Conservation (phyloP, 208 protist species). For the Trypanosoma boissoni region DNA sequence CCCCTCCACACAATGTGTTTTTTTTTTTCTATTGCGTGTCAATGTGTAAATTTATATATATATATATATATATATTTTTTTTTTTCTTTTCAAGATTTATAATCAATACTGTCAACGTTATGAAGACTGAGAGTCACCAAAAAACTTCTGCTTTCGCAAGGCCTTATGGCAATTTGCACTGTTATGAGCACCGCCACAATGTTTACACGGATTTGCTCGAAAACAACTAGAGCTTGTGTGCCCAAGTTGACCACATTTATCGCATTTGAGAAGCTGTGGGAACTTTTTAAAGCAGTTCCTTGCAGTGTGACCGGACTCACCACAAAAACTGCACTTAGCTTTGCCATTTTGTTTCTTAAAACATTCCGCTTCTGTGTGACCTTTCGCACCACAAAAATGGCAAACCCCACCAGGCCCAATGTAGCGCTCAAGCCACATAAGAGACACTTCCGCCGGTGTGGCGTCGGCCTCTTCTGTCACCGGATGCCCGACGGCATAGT, state of each 20-base stretch:
- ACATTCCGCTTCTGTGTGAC: constrained; percentile 85
- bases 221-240: constrained; percentile 77
- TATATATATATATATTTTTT: not conserved
- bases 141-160: constrained; percentile 29
- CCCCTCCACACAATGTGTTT: too few relatives aligned
- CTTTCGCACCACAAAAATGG: constrained; percentile 66
- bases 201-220: constrained; percentile 80
- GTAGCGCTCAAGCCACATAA: constrained; percentile 65
- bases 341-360: constrained; percentile 70
- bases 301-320: constrained; percentile 42
- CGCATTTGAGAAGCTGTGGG: constrained; percentile 84
- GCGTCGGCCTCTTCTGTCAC: constrained; percentile 70
- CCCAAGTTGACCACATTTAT: constrained; percentile 77
- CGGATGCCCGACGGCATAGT: constrained; percentile 60
- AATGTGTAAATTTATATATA: too few relatives aligned
- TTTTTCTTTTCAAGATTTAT: not conserved
- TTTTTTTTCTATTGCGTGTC: too few relatives aligned
- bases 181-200: constrained; percentile 83
- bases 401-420: constrained; percentile 80
- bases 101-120: not conserved
- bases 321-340: constrained; percentile 38
- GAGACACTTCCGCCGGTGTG: constrained; percentile 69
- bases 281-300: constrained; percentile 47
- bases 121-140: constrained; percentile 15
- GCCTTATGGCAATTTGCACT: constrained; percentile 79